Conservation (phyloP, 495 filamentous ascomycete species). For the Penicillium robsamsonii region DNA sequence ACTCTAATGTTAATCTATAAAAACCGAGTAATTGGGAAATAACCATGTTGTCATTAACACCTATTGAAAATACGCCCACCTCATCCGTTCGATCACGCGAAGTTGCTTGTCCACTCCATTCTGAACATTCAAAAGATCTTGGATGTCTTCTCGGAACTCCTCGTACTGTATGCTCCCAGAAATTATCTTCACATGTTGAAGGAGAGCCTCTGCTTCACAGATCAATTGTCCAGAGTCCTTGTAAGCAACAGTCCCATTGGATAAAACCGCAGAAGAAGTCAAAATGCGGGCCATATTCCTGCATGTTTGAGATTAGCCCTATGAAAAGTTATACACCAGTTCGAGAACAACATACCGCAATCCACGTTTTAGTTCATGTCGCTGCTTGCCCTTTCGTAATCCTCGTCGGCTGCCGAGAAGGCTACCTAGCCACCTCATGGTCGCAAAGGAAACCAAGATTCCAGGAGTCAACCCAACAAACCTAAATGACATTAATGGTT, state of each 20-base stretch:
- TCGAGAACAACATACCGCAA: constrained; percentile 53
- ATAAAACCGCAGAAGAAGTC: constrained; percentile 52
- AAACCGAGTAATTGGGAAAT: background rate
- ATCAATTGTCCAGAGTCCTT: constrained; percentile 88
- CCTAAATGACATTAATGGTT: constrained; percentile 35
- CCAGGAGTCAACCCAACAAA: constrained; percentile 92
- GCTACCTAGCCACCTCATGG: constrained; percentile 66
- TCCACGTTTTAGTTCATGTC: constrained; percentile 65
- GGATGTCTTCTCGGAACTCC: constrained; percentile 82
- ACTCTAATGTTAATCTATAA: no score
- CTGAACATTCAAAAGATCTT: constrained; percentile 76
- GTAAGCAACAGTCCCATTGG: constrained; percentile 69
- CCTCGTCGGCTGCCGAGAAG: constrained; percentile 66
- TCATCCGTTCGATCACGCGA: constrained; percentile 73
- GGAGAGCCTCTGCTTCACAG: constrained; percentile 80
- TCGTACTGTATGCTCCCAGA: constrained; percentile 69
- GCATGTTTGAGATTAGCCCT: background rate
- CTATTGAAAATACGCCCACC: constrained; percentile 86
- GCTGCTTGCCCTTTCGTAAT: constrained; percentile 54
- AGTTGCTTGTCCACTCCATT: constrained; percentile 68
- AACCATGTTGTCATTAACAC: constrained; percentile 27
- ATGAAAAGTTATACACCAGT: background rate
- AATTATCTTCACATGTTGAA: constrained; percentile 58
- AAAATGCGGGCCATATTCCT: constrained; percentile 83
- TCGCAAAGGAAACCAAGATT: constrained; percentile 75